Evolutionary conservation across 495 filamentous ascomycete genomes (phyloP).

Genomic region (Trichoderma reesei): DNA sequence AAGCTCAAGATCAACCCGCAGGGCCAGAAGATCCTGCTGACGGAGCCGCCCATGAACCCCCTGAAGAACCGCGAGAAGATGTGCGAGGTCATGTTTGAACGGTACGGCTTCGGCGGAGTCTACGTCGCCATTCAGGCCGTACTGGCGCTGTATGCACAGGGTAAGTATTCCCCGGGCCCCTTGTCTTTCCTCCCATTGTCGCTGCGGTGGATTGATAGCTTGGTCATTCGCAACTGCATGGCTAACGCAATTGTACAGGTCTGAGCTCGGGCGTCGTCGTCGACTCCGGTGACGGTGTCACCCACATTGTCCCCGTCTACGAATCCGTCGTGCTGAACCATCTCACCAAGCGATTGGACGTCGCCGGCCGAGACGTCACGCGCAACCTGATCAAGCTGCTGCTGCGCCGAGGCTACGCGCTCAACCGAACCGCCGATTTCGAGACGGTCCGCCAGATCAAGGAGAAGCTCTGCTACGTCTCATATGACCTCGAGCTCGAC

Average conservation of each 20-base stretch:
- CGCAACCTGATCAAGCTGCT: constrained; percentile 94
- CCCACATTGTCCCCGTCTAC: constrained; percentile 96
- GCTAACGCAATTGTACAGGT: constrained; percentile 36
- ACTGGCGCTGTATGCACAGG: constrained; percentile 94
- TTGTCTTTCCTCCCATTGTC: not conserved
- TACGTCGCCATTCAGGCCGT: constrained; percentile 99
- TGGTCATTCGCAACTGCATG: too few species aligned
- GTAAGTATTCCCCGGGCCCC: constrained; percentile 33
- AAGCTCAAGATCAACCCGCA: constrained; percentile 89
- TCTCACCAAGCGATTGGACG: constrained; percentile 84
- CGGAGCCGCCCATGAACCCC: constrained; percentile 96
- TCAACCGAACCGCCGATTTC: constrained; percentile 98
- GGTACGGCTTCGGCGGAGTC: constrained; percentile 90
- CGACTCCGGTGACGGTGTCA: constrained; percentile 96
- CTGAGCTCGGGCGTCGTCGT: constrained; percentile 94
- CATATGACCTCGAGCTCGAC: constrained; percentile 94
- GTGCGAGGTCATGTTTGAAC: constrained; percentile 98
- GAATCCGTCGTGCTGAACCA: constrained; percentile 96
- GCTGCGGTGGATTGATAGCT: too few species aligned
- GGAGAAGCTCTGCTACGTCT: constrained; percentile 99
- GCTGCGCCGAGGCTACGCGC: constrained; percentile 86
- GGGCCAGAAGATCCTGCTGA: constrained; percentile 94
- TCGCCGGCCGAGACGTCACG: constrained; percentile 94
- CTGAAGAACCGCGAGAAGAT: constrained; percentile 92
- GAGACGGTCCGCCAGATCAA: constrained; percentile 99